Evolutionary conservation across 2,329 filamentous ascomycete species (phyloP), one percentile per base, ranked within the genome.

Genomic region (Hypoxylon sp.): DNA sequence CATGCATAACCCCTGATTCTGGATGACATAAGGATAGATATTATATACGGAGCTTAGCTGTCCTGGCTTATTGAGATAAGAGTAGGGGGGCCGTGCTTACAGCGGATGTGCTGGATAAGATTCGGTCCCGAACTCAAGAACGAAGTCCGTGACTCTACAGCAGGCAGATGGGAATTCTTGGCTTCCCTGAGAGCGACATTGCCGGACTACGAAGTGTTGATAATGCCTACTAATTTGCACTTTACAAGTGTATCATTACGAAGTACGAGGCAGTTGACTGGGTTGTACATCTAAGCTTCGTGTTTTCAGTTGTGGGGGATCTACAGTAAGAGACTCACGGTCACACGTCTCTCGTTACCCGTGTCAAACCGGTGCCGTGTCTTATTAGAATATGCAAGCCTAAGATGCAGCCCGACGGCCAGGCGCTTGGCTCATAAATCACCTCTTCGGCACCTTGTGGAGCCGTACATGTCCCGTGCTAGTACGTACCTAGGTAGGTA

Each of bases 1-100:
- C 58, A 63, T 63, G 43, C 51, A 62, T 52, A 7, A 63, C 63
- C 62, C 53, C 63, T 63, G 63, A 39, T 21, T 57, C 16, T 57
- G 19, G 21, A 32, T 56, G 29, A 29, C 29, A 52, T 45, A 27
- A 37, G 30, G 19, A 34, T 41, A 58, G 25, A n/a, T 37, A 46
- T 21, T 27, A 56, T 51, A 41, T 12, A 60, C 27, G 51, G 25
- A 25, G 23, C 23, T 27, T 25, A 29, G n/a, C 6, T 43, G 11
- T 30, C 3, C 30, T n/a, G 7, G 21, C 7, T 3, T 21, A 19
- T n/a, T 29, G 9, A 29, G 16, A 53, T 48, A 51, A 63, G 46
- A 29, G 51, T 32, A 21, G 37, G 48, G 43, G 47, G 47, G n/a
- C 8, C 14, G 11, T 25, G 46, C 29, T 32, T 34, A n/a, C 16